Conservation (phyloP, 208 protist genomes). For the Lotmaria passim region DNA sequence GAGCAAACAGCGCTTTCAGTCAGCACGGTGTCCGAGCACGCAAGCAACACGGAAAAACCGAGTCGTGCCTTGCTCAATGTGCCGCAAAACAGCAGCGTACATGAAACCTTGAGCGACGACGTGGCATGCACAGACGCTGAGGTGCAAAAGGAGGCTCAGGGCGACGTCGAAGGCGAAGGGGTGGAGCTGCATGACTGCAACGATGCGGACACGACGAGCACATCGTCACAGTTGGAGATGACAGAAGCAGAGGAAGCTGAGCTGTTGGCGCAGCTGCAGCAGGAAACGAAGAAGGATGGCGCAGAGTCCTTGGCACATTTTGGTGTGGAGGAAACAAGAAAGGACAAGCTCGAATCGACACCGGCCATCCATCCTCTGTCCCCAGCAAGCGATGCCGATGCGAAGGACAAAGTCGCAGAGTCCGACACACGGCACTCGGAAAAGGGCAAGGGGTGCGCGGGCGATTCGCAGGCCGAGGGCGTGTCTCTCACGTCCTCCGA, state of each 20-base stretch:
- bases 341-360: not conserved
- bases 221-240: slow-evolving; percentile 20
- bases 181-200: slow-evolving; percentile 14
- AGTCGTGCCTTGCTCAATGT: not conserved
- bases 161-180: not conserved
- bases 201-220: slow-evolving; percentile 5
- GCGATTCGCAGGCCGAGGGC: too few species aligned
- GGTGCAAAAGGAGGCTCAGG: not conserved
- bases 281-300: slow-evolving; percentile 13
- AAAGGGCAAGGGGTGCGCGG: too few species aligned
- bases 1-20: not conserved
- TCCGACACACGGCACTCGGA: not conserved
- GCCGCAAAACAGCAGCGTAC: not conserved
- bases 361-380: not conserved
- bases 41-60: not conserved
- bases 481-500: too few species aligned
- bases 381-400: not conserved
- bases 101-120: not conserved
- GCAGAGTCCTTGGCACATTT: not conserved
- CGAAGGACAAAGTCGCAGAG: not conserved
- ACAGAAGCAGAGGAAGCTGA: slow-evolving; percentile 24
- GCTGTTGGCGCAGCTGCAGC: slow-evolving; percentile 30
- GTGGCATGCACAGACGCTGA: not conserved
- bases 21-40: not conserved
- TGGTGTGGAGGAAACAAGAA: not conserved